Evolutionary conservation across 768 basidiomycete species (phyloP), one percentile per base, ranked within the genome.

Genomic region (Obba rivulosa): DNA sequence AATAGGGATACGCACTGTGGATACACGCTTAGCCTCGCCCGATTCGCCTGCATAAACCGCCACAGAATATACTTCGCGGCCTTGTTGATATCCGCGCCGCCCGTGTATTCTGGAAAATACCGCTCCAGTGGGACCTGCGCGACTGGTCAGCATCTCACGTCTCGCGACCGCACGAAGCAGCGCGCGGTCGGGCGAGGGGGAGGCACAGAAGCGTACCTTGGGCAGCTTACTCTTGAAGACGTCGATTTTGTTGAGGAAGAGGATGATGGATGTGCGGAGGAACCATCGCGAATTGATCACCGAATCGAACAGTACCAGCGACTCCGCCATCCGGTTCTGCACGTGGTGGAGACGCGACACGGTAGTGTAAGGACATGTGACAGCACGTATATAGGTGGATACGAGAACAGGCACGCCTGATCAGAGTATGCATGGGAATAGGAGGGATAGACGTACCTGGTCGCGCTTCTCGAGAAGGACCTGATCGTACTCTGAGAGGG

Each of bases 11-110:
- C 85, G 31, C 53, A 88, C 88, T 96, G 92, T 2, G 92, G 92
- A 65, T 94, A 96, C 17, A 96, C 87, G 49, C 85, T 91, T 56
- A 94, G 67, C 44, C 83, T 66, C 46, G 88, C 88, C 18, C 87
- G 70, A 57, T 94, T 95, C 47, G 87, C 85, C 65, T 95, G 90
- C 76, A 92, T 93, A 58, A 95, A 97, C 59, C 87, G 72, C 93
- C 92, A 96, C 34, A 97, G 71, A 45, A 97, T 92, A 55, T 91
- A 95, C 57, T 93, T 92, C 0, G 92, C 91, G 2, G 91, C 92
- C 65, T 94, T 94, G 70, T 92, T 93, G 65, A 94, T 88, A 59
- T 94, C 89, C 3, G 83, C 66, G 3, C 91, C 91, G 25, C 90
- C 90, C 0, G 87, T 87, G 64, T 94, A 94, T 60, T 93, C 92